Evolutionary conservation across 208 protist genomes (phyloP).

Genomic region (Angomonas deanei): DNA sequence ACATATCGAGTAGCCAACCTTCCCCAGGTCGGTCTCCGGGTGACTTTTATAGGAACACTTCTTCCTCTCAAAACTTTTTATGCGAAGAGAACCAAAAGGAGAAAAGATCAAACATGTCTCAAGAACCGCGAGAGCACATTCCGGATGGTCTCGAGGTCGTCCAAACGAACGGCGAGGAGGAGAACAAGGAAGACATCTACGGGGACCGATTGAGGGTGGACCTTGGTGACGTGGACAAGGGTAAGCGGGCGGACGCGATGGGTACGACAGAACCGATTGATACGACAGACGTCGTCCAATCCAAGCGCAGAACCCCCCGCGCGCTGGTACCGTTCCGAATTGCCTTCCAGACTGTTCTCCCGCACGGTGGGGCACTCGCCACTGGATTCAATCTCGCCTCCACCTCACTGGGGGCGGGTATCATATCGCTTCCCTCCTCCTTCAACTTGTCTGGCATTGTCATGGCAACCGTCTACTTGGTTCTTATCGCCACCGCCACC

Average conservation of each 20-base stretch:
- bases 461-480: conserved; percentile 38
- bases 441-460: conserved; percentile 48
- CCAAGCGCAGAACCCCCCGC: too few relatives aligned
- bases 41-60: neutral
- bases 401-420: conserved; percentile 51
- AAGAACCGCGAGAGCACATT: too few relatives aligned
- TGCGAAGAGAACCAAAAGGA: conserved; percentile 1
- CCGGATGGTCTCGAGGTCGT: too few relatives aligned
- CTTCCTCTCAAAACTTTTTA: neutral
- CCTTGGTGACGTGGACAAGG: neutral
- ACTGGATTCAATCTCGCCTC: conserved; percentile 43
- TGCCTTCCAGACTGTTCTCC: conserved; percentile 31
- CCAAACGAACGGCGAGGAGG: too few relatives aligned
- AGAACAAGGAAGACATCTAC: neutral
- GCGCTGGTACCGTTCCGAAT: conserved; percentile 15
- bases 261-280: neutral
- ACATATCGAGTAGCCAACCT: too few relatives aligned
- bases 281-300: neutral
- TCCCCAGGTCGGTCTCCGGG: too few relatives aligned
- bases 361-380: conserved; percentile 37
- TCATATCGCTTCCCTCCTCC: conserved; percentile 44
- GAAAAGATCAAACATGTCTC: too few relatives aligned
- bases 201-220: neutral
- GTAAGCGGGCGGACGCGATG: neutral
- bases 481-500: conserved; percentile 26